phyloP scores from a whole-genome alignment of 306 rosid genomes.

The Hippophae gyantsensis region DNA sequence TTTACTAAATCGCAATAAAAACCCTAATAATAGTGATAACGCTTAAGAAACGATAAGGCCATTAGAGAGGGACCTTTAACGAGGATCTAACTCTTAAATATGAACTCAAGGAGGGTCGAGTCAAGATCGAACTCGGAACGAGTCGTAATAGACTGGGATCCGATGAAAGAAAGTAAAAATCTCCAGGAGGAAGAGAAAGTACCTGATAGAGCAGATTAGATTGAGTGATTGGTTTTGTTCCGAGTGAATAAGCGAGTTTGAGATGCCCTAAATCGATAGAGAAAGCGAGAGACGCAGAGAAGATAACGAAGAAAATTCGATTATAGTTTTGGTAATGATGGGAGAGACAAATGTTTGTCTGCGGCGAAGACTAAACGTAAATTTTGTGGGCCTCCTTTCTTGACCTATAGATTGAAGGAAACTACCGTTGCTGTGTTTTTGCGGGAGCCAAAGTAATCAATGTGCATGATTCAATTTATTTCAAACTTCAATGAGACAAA shows the following conservation, averaged over 20 bases:
- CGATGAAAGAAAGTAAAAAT: not conserved
- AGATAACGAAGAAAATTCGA: not conserved
- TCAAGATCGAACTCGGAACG: slow-evolving; percentile 19
- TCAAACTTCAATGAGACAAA: too few relatives aligned
- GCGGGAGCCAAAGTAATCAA: too few relatives aligned
- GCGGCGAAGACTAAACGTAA: not conserved
- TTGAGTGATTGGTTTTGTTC: slow-evolving; percentile 16
- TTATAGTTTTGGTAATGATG: not conserved
- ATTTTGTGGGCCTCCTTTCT: too few relatives aligned
- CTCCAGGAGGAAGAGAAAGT: slow-evolving; percentile 5
- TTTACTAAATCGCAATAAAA: not conserved
- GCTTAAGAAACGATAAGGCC: not conserved
- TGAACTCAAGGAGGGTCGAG: not conserved
- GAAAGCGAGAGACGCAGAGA: not conserved
- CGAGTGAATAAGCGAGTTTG: slow-evolving; percentile 35
- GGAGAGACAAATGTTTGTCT: not conserved
- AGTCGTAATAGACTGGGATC: slow-evolving; percentile 19
- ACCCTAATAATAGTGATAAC: not conserved
- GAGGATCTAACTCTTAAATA: slow-evolving; percentile 1
- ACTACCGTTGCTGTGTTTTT: too few relatives aligned
- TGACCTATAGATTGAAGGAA: too few relatives aligned
- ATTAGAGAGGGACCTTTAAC: not conserved
- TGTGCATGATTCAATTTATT: too few relatives aligned
- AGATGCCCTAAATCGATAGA: slow-evolving; percentile 23
- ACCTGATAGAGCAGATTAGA: slow-evolving; percentile 38